Conservation (phyloP, 2,329 filamentous ascomycete genomes). For the Neospermospora avenae region DNA sequence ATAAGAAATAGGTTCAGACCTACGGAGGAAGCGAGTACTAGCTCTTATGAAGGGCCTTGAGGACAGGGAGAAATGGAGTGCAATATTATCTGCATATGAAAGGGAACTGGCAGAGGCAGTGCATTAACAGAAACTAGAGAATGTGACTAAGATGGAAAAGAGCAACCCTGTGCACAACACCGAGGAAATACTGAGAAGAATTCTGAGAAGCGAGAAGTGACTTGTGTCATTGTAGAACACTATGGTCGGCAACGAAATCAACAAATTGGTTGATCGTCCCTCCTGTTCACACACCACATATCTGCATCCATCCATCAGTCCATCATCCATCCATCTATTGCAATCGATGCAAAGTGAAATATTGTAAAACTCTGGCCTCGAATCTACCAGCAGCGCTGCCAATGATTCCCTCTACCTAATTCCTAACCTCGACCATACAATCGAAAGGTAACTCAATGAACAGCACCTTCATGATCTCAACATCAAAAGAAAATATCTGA, state of each 20-base stretch:
- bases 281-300: background rate
- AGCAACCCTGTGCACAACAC: background rate
- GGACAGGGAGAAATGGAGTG: no score
- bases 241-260: background rate
- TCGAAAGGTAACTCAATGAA: slow-evolving; percentile 3
- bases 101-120: no score
- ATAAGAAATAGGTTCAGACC: no score
- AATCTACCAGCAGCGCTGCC: slow-evolving; percentile 24
- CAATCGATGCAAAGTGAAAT: background rate
- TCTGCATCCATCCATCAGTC: background rate
- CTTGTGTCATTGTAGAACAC: background rate
- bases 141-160: background rate
- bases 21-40: no score
- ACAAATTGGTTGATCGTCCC: background rate
- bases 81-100: no score
- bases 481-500: background rate
- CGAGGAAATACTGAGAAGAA: background rate
- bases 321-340: background rate
- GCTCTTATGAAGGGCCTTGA: no score
- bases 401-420: background rate
- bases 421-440: background rate
- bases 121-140: no score
- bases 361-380: slow-evolving; percentile 18
- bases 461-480: slow-evolving; percentile 21
- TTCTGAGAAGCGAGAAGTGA: background rate